Percentiles rank a stretch among this genome's conserved stretches.
These are phyloP conservation scores for Lentithecium fluviatile DNA, from an alignment of 495 filamentous ascomycete species.

Conservation along the genomic window DNA sequence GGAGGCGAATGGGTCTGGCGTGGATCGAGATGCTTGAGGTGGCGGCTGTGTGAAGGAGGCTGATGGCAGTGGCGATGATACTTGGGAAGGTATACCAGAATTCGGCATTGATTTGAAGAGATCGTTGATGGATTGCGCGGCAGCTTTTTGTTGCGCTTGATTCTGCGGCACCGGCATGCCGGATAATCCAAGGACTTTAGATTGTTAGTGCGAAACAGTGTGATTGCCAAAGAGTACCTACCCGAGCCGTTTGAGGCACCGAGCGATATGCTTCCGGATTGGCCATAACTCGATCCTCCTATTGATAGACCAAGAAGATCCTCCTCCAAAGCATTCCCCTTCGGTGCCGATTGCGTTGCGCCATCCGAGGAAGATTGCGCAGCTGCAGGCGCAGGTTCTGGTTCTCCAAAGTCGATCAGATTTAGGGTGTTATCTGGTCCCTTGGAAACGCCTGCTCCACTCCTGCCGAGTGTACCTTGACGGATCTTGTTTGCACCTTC, in stretches of 20 bases:
- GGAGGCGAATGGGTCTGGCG: slow-evolving; percentile 45
- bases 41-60: slow-evolving; percentile 42
- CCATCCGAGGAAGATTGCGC: slow-evolving; percentile 30
- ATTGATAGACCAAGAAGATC: slow-evolving; percentile 71
- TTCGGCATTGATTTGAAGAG: slow-evolving; percentile 34
- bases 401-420: slow-evolving; percentile 80
- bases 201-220: slow-evolving; percentile 1
- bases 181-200: slow-evolving; percentile 25
- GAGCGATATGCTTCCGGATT: slow-evolving; percentile 80
- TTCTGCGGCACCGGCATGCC: slow-evolving; percentile 26
- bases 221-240: neutral
- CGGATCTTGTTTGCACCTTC: slow-evolving; percentile 83
- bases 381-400: slow-evolving; percentile 48
- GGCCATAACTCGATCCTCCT: slow-evolving; percentile 57
- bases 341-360: slow-evolving; percentile 44
- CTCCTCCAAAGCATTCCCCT: slow-evolving; percentile 49
- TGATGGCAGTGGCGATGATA: slow-evolving; percentile 37
- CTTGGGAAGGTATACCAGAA: slow-evolving; percentile 36
- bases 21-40: slow-evolving; percentile 44
- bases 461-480: slow-evolving; percentile 73
- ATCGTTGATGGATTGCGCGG: slow-evolving; percentile 37
- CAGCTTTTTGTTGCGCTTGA: slow-evolving; percentile 25
- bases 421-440: slow-evolving; percentile 83
- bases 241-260: slow-evolving; percentile 50
- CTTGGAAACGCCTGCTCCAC: slow-evolving; percentile 65